Conservation (phyloP, 225 moss, liverwort and hornwort genomes). For the Thuidium tamariscinum region DNA sequence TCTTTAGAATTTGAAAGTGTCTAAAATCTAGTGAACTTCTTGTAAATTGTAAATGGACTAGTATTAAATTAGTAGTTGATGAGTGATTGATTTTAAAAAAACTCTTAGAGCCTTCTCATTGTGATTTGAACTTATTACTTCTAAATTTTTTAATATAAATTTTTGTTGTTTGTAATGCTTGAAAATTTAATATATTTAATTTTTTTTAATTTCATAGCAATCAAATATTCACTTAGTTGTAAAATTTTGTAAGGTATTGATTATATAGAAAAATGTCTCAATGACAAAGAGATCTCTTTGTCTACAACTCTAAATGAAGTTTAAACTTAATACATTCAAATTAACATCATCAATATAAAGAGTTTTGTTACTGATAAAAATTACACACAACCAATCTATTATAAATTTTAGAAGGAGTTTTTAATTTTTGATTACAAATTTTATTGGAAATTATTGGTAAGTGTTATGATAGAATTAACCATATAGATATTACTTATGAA, state of each 20-base stretch:
- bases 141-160: background rate
- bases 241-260: background rate
- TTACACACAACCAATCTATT: background rate
- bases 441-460: background rate
- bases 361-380: too few species aligned
- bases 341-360: background rate
- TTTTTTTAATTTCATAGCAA: background rate
- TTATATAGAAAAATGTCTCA: fast-evolving
- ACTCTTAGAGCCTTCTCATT: background rate
- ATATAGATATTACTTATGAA: background rate
- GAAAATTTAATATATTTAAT: background rate
- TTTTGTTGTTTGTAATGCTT: background rate
- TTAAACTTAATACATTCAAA: background rate
- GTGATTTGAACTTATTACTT: background rate
- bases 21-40: background rate
- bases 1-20: background rate
- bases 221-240: background rate
- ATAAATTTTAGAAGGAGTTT: background rate
- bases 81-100: background rate
- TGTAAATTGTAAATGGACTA: background rate
- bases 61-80: background rate
- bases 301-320: fast-evolving
- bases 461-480: background rate
- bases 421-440: background rate
- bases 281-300: background rate